Evolutionary conservation across 148 eudicot species (phyloP).

Genomic region (Oxyria digyna): DNA sequence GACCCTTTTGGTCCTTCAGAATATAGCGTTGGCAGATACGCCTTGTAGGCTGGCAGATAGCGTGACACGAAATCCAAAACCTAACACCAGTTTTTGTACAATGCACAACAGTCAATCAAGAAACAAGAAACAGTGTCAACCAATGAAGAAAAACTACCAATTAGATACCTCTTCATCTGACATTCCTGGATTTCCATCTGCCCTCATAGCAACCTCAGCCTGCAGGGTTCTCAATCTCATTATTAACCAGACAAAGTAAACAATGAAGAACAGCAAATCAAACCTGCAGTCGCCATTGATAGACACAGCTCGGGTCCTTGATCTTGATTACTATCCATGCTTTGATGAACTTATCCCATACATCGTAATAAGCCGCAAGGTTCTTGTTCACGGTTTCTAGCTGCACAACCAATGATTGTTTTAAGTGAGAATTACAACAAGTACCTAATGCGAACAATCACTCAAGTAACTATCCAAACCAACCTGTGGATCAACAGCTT

Average conservation of each 20-base stretch:
- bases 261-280: background rate
- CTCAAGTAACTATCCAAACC: background rate
- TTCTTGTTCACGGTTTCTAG: slow-evolving; percentile 65
- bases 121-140: background rate
- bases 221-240: slow-evolving; percentile 22
- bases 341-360: slow-evolving; percentile 76
- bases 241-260: background rate
- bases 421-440: too few relatives aligned
- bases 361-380: slow-evolving; percentile 66
- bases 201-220: slow-evolving; percentile 96
- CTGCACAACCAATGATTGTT: slow-evolving; percentile 25
- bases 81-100: slow-evolving; percentile 18
- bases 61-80: slow-evolving; percentile 91
- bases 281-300: slow-evolving; percentile 97
- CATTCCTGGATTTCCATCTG: slow-evolving; percentile 81
- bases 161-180: slow-evolving; percentile 95
- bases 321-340: slow-evolving; percentile 94
- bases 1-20: slow-evolving; percentile 83
- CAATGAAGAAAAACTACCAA: too few relatives aligned
- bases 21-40: slow-evolving; percentile 85
- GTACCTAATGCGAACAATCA: background rate
- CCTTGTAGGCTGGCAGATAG: slow-evolving; percentile 90
- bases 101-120: background rate
- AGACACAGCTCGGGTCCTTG: slow-evolving; percentile 75
- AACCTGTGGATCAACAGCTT: slow-evolving; percentile 69